A percentile compares a stretch with the other conserved stretches of the same genome.
These are phyloP conservation scores for Magnaporthiopsis poae DNA, from an alignment of 2,329 filamentous ascomycete species.

Conservation along the genomic window DNA sequence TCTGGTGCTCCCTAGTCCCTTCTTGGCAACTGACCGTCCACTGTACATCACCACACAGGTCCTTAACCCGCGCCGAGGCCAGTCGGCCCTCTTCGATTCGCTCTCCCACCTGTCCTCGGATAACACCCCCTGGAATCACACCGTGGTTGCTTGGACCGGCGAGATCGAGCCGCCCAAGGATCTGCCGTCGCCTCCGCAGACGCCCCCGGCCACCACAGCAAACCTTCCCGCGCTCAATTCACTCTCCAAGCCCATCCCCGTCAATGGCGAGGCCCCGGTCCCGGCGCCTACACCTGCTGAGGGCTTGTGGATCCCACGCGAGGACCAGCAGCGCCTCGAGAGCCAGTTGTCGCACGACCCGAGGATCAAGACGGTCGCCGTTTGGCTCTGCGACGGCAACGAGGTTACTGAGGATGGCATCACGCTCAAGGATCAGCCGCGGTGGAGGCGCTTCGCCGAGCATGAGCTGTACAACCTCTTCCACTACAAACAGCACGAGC, in stretches of 20 bases:
- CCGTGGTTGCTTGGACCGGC: slow-evolving; percentile 87
- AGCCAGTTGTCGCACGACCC: slow-evolving; percentile 61
- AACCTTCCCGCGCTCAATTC: slow-evolving; percentile 54
- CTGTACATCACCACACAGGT: slow-evolving; percentile 40
- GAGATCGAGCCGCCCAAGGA: slow-evolving; percentile 56
- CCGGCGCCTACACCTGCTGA: slow-evolving; percentile 49
- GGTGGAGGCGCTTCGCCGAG: slow-evolving; percentile 86
- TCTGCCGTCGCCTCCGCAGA: slow-evolving; percentile 34
- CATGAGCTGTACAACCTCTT: slow-evolving; percentile 85
- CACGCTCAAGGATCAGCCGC: slow-evolving; percentile 66
- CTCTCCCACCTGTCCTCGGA: slow-evolving; percentile 81
- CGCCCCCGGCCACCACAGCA: slow-evolving; percentile 40
- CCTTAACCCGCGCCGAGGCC: slow-evolving; percentile 67
- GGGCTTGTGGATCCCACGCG: slow-evolving; percentile 58
- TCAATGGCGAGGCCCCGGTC: slow-evolving; percentile 55
- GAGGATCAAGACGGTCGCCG: slow-evolving; percentile 70
- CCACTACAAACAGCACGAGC: slow-evolving; percentile 92
- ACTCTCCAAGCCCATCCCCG: slow-evolving; percentile 68
- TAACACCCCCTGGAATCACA: slow-evolving; percentile 79
- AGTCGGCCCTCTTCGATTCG: slow-evolving; percentile 85
- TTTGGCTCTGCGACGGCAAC: slow-evolving; percentile 76
- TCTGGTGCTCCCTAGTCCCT: slow-evolving; percentile 5
- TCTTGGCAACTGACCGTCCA: neutral
- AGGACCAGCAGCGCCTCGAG: slow-evolving; percentile 65
- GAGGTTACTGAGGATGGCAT: slow-evolving; percentile 60